Evolutionary conservation across 1,139 yeast genomes (phyloP), one percentile per base, ranked within the genome.

Genomic region (Kodamaea derodonti): DNA sequence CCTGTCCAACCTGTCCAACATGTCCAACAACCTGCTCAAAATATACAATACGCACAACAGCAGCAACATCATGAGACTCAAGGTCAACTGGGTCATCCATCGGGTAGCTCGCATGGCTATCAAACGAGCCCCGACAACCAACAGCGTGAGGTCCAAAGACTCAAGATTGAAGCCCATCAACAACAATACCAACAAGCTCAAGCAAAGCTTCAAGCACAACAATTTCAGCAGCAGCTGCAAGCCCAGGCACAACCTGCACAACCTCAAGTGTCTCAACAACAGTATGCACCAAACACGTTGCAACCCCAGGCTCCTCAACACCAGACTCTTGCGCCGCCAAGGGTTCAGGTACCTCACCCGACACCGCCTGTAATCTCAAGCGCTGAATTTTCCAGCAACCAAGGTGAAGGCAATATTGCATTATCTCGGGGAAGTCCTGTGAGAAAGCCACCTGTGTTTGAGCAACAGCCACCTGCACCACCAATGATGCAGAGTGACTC

Each of bases 131-230:
- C 22, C 9, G 22, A 7, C 6, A 18, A 15, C 12, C 34, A 27
- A 22, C 37, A 26, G 14, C 29, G n/a, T 20, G 20, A 13, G 2
- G 24, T n/a, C 14, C 31, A 31, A 12, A 33, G 13, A 16, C n/a
- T n/a, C n/a, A n/a, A n/a, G n/a, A n/a, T n/a, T n/a, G 13, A 29
- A 30, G 12, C 22, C 6, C 27, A 20, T n/a, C 29, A 18, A 16
- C 34, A 27, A 17, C 34, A 23, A 5, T 38, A 34, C 12, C 38
- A 26, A 10, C 38, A 31, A 14, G 37, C 24, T 12, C 33, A 24
- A 24, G 29, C 28, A 23, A 12, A 25, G 14, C 11, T 25, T 14
- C 28, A 27, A n/a, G 23, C 17, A 12, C 22, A 31, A 18, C 33
- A 27, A 15, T 30, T 20, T 13, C 36, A 30, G 22, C 41, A 26